Conservation (phyloP, 2,329 filamentous ascomycete species). For the Paecilomyces sp. region DNA sequence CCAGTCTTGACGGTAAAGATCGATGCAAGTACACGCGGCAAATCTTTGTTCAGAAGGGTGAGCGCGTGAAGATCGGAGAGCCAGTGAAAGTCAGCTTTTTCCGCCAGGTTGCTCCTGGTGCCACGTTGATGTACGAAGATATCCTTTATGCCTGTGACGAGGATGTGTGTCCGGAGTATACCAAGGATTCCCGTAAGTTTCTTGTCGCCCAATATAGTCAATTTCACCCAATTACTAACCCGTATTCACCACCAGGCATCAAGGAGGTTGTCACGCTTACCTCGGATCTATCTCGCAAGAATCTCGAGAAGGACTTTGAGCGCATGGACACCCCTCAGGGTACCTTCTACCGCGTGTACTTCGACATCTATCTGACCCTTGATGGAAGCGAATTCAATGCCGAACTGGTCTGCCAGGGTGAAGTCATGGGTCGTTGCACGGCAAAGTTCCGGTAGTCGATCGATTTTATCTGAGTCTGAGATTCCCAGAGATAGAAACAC, state of each 20-base stretch:
- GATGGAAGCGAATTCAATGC: conserved; percentile 98
- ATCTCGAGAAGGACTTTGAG: conserved; percentile 98
- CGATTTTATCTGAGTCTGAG: background rate
- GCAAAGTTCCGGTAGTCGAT: conserved; percentile 65
- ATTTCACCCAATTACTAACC: conserved; percentile 3
- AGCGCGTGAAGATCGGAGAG: conserved; percentile 98
- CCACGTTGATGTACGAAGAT: conserved; percentile 98
- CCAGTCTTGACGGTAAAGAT: conserved; percentile 92
- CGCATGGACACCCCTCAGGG: conserved; percentile 98
- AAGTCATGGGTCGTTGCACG: conserved; percentile 96
- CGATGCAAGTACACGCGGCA: conserved; percentile 97
- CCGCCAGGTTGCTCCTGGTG: conserved; percentile 91
- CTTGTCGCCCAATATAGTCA: background rate
- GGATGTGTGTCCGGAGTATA: conserved; percentile 96
- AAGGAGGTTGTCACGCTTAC: conserved; percentile 98
- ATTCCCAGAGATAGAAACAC: background rate
- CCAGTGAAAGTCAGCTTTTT: conserved; percentile 99
- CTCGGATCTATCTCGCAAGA: conserved; percentile 93
- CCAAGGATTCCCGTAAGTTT: conserved; percentile 93
- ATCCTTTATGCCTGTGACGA: conserved; percentile 96
- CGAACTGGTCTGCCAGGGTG: conserved; percentile 96
- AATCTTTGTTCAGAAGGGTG: conserved; percentile 97
- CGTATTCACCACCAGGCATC: conserved; percentile 59
- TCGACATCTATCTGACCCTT: conserved; percentile 75
- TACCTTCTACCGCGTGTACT: conserved; percentile 76